Conservation (phyloP, 768 basidiomycete genomes). For the Lyophyllum decastes region DNA sequence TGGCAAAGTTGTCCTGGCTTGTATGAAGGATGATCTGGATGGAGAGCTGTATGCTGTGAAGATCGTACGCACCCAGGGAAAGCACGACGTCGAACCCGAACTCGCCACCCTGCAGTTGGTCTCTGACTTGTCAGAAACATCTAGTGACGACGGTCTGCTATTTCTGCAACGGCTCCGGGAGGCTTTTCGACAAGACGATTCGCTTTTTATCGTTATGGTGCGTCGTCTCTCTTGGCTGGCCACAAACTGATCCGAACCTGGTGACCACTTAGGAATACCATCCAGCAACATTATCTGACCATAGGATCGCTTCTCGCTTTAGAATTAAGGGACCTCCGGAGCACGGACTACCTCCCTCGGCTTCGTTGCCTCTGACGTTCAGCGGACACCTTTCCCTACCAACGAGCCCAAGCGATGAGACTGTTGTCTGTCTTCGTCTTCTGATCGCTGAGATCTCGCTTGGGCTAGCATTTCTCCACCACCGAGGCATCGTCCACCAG, state of each 20-base stretch:
- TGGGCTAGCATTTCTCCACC: slow-evolving; percentile 45
- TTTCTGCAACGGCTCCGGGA: slow-evolving; percentile 26
- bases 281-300: slow-evolving; percentile 29
- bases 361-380: slow-evolving; percentile 13
- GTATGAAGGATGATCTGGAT: slow-evolving; percentile 5
- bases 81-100: slow-evolving; percentile 18
- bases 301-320: slow-evolving; percentile 28
- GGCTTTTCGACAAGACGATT: slow-evolving; percentile 21
- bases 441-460: slow-evolving; percentile 34
- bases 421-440: slow-evolving; percentile 24
- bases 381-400: slow-evolving; percentile 3
- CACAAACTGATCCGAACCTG: not conserved
- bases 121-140: slow-evolving; percentile 7
- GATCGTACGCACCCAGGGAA: slow-evolving; percentile 14
- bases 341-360: slow-evolving; percentile 7
- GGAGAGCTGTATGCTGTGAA: slow-evolving; percentile 24
- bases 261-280: slow-evolving; percentile 28
- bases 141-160: slow-evolving; percentile 3
- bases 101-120: slow-evolving; percentile 22
- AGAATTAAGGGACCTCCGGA: slow-evolving; percentile 7
- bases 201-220: slow-evolving; percentile 28
- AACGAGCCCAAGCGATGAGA: slow-evolving; percentile 4
- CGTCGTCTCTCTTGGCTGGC: not conserved
- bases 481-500: slow-evolving; percentile 65
- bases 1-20: slow-evolving; percentile 25